Evolutionary conservation across 2,329 filamentous ascomycete genomes (phyloP), one percentile per base, ranked within the genome.

Genomic region (Beauveria sp.): DNA sequence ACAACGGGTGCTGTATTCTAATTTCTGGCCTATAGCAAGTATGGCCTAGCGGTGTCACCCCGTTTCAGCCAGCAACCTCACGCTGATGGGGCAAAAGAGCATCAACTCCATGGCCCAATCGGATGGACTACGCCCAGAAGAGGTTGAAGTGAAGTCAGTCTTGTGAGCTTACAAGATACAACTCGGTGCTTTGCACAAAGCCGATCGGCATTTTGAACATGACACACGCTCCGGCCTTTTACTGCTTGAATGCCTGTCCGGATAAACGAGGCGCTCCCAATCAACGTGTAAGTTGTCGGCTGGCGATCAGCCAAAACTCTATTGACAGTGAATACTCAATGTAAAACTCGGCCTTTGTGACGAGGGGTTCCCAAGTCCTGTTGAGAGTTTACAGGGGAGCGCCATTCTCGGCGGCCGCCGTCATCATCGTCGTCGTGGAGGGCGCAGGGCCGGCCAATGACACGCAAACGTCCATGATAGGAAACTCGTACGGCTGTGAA

Each of bases 1-100:
- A 28, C 50, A 53, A 40, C 48, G 28, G 18, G 28, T 14, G 14
- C 34, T 37, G 34, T 5, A 34, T 9, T 24, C 18, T 50, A 41
- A 10, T 20, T 26, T 26, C 40, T 30, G 24, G 53, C n/a, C 20
- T 16, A 28, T 50, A 16, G 54, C 47, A 47, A 61, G 57, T 18
- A 41, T 40, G 28, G 55, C 18, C 20, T 37, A 28, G 55, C 28
- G 30, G 16, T 30, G 44, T 40, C 24, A 50, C 24, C 44, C 52
- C 30, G 55, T 46, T 47, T 60, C 47, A 43, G 59, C 59, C 52
- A 57, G 46, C 24, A 59, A 46, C 52, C 55, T 61, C 16, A 56
- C 54, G 37, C 50, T 57, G 44, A 64, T 46, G 28, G 57, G 47
- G 56, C 28, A 63, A 16, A 48, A n/a, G n/a, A 41, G 9, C 54